Conservation (phyloP, 139 green algal genomes). For the Chlamydomonas sp. region DNA sequence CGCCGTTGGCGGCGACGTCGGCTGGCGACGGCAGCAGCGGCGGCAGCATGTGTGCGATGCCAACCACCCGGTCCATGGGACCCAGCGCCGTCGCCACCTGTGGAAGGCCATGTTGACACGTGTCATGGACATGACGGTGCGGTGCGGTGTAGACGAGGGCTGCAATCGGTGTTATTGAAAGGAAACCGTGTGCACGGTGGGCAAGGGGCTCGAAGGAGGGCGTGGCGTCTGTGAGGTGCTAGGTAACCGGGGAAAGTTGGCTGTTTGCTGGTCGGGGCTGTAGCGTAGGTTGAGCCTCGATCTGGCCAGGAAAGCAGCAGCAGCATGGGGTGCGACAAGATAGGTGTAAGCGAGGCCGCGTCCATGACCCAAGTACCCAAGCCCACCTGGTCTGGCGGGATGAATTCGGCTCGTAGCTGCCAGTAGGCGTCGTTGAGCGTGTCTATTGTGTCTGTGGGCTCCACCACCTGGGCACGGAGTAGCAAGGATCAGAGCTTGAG, state of each 20-base stretch:
- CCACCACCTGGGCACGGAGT: slow-evolving; percentile 55
- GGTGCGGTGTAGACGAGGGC: background rate
- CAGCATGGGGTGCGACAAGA: background rate
- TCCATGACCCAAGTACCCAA: background rate
- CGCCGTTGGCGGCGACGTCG: background rate
- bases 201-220: background rate
- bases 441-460: slow-evolving; percentile 61
- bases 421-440: slow-evolving; percentile 87
- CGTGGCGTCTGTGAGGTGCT: background rate
- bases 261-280: background rate
- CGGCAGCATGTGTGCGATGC: slow-evolving; percentile 8
- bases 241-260: background rate
- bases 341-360: background rate
- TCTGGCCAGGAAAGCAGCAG: background rate
- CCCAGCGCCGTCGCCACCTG: background rate
- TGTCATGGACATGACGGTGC: background rate
- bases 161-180: background rate
- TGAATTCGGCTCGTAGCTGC: slow-evolving; percentile 73
- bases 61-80: background rate
- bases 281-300: background rate
- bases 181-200: background rate
- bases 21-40: background rate
- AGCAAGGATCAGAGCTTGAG: background rate
- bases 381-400: slow-evolving; percentile 76
- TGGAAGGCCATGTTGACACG: background rate